These are phyloP conservation scores for Plasmodium gaboni DNA, from an alignment of 169 alveolate species.

Conservation along the genomic window DNA sequence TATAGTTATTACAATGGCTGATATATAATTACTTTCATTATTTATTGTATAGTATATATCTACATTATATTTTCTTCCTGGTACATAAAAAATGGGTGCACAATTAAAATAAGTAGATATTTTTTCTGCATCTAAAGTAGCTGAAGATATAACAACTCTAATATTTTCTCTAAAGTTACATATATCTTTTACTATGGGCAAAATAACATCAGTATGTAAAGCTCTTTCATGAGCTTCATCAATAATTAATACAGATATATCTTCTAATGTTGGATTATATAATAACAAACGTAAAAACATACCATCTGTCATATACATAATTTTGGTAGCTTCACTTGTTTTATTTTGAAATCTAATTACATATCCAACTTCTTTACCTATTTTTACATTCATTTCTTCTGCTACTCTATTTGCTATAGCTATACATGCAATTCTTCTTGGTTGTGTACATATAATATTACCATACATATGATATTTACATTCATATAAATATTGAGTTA, in stretches of 20 bases:
- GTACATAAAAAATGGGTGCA: slow-evolving; percentile 95
- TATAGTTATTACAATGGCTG: slow-evolving; percentile 98
- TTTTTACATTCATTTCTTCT: slow-evolving; percentile 96
- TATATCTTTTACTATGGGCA: slow-evolving; percentile 97
- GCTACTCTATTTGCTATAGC: slow-evolving; percentile 99
- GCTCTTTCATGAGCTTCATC: slow-evolving; percentile 99
- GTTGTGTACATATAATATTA: slow-evolving; percentile 98
- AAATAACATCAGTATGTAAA: slow-evolving; percentile 98
- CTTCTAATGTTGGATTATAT: slow-evolving; percentile 95
- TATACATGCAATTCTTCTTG: slow-evolving; percentile 99
- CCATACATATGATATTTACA: slow-evolving; percentile 97
- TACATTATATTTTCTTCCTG: slow-evolving; percentile 98
- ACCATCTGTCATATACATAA: slow-evolving; percentile 99
- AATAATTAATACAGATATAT: slow-evolving; percentile 95
- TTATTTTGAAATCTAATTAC: slow-evolving; percentile 98
- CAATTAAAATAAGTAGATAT: slow-evolving; percentile 97
- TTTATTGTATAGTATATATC: slow-evolving; percentile 98
- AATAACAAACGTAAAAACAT: slow-evolving; percentile 98
- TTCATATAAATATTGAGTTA: slow-evolving; percentile 98
- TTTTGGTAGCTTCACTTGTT: slow-evolving; percentile 94
- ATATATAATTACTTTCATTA: slow-evolving; percentile 99
- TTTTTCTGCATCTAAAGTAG: slow-evolving; percentile 99
- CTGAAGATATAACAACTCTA: slow-evolving; percentile 93
- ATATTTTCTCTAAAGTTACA: slow-evolving; percentile 90
- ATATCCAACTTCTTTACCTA: slow-evolving; percentile 98